Conservation (phyloP, 192 early-diverging fungal species). For the Coemansia sp. region DNA sequence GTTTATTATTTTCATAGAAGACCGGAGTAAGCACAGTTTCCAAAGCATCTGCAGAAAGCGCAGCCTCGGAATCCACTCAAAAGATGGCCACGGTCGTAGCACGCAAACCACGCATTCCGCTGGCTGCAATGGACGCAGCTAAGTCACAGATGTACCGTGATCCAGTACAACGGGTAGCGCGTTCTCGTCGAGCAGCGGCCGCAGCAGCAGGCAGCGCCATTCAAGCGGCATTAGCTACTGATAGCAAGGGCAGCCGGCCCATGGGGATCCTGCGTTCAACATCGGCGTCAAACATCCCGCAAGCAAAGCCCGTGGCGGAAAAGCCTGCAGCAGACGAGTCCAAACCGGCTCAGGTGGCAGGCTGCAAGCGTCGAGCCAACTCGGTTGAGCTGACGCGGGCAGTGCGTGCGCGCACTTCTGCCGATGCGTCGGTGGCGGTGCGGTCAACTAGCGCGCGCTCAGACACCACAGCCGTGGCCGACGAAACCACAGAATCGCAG, state of each 20-base stretch:
- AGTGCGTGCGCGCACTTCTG: conserved; percentile 21
- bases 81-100: conserved; percentile 27
- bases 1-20: conserved; percentile 16
- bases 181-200: conserved; percentile 13
- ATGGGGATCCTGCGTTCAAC: conserved; percentile 20
- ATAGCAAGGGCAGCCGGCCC: conserved; percentile 1
- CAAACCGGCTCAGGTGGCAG: conserved; percentile 22
- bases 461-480: conserved; percentile 13
- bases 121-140: conserved; percentile 23
- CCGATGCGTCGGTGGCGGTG: not conserved
- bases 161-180: conserved; percentile 12
- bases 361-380: conserved; percentile 35
- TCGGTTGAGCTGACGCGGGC: conserved; percentile 24
- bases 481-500: conserved; percentile 18
- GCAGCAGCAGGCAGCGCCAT: conserved; percentile 4
- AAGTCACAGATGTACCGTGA: conserved; percentile 40
- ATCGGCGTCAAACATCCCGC: conserved; percentile 32
- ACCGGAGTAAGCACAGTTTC: conserved; percentile 5
- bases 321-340: conserved; percentile 1
- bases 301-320: conserved; percentile 1
- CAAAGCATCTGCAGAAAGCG: not conserved
- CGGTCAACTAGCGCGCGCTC: conserved; percentile 12
- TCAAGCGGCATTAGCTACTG: conserved; percentile 1
- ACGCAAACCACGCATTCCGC: conserved; percentile 39
- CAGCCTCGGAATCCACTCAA: not conserved